phyloP scores from a whole-genome alignment of 345 rosid species.

The Populus pruinosa region DNA sequence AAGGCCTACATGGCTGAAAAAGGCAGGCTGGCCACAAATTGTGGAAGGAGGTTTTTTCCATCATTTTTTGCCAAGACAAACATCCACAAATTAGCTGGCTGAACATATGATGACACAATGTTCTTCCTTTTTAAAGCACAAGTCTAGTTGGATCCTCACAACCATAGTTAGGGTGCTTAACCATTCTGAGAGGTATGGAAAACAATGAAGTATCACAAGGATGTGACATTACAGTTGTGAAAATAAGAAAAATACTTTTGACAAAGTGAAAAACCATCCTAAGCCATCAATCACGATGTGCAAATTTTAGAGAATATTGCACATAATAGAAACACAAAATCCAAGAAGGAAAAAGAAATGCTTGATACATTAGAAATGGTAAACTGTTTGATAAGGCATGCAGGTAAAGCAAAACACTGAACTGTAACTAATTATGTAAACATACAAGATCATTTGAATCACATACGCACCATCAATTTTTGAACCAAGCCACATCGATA shows the following conservation, averaged over 20 bases:
- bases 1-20: too few relatives aligned
- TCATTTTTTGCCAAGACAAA: too few relatives aligned
- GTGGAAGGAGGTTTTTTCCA: too few relatives aligned
- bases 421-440: too few relatives aligned
- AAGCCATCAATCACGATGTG: background rate
- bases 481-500: constrained; percentile 54
- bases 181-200: too few relatives aligned
- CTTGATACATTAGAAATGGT: too few relatives aligned
- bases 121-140: background rate
- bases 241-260: too few relatives aligned
- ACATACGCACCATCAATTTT: constrained; percentile 64
- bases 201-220: too few relatives aligned
- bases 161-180: background rate
- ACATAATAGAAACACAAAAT: background rate
- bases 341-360: background rate
- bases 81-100: too few relatives aligned
- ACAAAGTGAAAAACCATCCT: too few relatives aligned
- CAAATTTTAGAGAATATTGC: background rate
- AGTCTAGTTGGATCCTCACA: background rate
- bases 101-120: background rate
- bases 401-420: background rate
- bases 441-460: background rate
- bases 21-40: too few relatives aligned
- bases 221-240: too few relatives aligned
- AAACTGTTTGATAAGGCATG: background rate